phyloP scores from a whole-genome alignment of 352 stramenopile species.

The Phytophthora brassicae region DNA sequence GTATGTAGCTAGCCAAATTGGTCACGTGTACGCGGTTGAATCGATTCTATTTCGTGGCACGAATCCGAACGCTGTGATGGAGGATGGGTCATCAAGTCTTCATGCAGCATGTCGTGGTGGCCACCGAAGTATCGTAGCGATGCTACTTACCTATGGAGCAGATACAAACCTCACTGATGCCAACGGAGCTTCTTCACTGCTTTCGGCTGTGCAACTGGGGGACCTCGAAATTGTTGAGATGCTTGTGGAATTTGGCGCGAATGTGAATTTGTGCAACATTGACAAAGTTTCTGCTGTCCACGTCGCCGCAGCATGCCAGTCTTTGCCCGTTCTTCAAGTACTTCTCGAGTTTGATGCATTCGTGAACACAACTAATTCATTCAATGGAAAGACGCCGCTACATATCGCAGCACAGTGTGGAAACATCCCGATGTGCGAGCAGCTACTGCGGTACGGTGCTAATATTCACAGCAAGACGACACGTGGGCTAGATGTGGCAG shows the following conservation, averaged over 20 bases:
- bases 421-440: conserved; percentile 48
- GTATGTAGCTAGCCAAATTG: conserved; percentile 52
- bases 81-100: conserved; percentile 43
- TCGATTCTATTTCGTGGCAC: conserved; percentile 49
- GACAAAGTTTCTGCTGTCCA: conserved; percentile 52
- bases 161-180: conserved; percentile 42
- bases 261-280: conserved; percentile 50
- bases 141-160: conserved; percentile 47
- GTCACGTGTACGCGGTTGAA: conserved; percentile 45
- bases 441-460: conserved; percentile 42
- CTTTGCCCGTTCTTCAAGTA: conserved; percentile 38
- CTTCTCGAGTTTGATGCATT: conserved; percentile 49
- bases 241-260: conserved; percentile 48
- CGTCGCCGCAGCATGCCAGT: conserved; percentile 49
- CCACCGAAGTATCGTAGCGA: conserved; percentile 44
- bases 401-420: conserved; percentile 57
- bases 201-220: conserved; percentile 51
- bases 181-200: conserved; percentile 50
- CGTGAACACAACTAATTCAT: conserved; percentile 49
- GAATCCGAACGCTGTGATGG: conserved; percentile 40
- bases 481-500: conserved; percentile 28
- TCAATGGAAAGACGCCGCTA: conserved; percentile 58
- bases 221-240: conserved; percentile 45
- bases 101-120: conserved; percentile 50
- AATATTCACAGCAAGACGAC: conserved; percentile 33